These are phyloP conservation scores for Aspergillus intermedius DNA, from an alignment of 2,329 filamentous ascomycete genomes.

Conservation along the genomic window DNA sequence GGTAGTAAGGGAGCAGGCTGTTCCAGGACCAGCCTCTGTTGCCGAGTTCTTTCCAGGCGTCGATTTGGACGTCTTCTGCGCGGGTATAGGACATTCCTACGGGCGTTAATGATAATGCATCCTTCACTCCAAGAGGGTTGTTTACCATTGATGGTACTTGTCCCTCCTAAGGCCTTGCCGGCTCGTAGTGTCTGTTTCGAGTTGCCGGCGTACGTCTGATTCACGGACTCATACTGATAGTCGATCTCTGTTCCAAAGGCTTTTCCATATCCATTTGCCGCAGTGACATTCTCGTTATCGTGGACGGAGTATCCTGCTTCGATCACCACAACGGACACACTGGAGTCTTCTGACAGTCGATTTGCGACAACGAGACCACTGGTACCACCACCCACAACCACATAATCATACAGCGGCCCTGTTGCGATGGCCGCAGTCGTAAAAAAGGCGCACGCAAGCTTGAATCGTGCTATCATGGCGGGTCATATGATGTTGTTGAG, in stretches of 20 bases:
- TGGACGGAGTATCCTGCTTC: constrained; percentile 27
- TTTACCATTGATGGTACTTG: constrained; percentile 40
- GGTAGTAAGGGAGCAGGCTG: constrained; percentile 20
- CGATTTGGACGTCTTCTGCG: constrained; percentile 32
- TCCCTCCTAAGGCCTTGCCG: constrained; percentile 41
- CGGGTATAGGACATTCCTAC: constrained; percentile 34
- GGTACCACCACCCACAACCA: constrained; percentile 32
- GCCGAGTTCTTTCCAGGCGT: constrained; percentile 30
- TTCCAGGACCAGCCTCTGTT: constrained; percentile 26
- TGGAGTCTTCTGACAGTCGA: constrained; percentile 26
- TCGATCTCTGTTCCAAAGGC: constrained; percentile 32
- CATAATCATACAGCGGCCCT: constrained; percentile 22
- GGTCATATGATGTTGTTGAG: background rate
- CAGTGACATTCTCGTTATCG: constrained; percentile 24
- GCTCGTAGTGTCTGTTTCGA: constrained; percentile 28
- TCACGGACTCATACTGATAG: constrained; percentile 34
- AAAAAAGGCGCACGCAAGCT: background rate
- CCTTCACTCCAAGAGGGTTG: constrained; percentile 24
- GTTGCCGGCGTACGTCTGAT: constrained; percentile 33
- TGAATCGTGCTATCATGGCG: background rate
- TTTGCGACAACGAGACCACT: constrained; percentile 31
- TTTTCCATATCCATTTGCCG: constrained; percentile 15
- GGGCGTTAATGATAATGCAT: constrained; percentile 12
- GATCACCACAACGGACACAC: constrained; percentile 25
- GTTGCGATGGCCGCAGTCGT: background rate